phyloP scores from a whole-genome alignment of 2,329 filamentous ascomycete species.

The Sporothrix pallida region DNA sequence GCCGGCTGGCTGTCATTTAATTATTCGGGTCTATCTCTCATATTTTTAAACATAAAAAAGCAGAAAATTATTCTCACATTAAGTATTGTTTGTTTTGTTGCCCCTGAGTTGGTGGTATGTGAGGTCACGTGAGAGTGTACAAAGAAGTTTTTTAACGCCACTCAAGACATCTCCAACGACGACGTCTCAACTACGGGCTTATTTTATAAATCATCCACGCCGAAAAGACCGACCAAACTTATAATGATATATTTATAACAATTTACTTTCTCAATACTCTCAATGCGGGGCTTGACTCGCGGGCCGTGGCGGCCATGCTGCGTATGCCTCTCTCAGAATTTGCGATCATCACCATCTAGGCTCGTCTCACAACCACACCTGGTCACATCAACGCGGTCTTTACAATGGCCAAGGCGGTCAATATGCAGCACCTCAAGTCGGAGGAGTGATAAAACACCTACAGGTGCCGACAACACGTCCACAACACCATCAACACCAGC shows the following conservation, averaged over 20 bases:
- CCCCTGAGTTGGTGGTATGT: not conserved
- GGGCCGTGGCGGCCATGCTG: slow-evolving; percentile 6
- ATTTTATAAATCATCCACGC: too few relatives aligned
- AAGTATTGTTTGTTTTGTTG: slow-evolving; percentile 19
- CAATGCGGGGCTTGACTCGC: not conserved
- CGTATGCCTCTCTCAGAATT: not conserved
- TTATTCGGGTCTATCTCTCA: not conserved
- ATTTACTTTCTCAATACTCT: too few relatives aligned
- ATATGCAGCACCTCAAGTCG: not conserved
- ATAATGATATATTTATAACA: not conserved
- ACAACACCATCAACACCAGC: not conserved
- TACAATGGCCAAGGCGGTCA: not conserved
- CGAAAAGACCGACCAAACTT: too few relatives aligned
- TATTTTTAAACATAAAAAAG: not conserved
- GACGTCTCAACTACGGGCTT: not conserved
- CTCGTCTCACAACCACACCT: too few relatives aligned
- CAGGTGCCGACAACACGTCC: too few relatives aligned
- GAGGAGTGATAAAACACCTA: too few relatives aligned
- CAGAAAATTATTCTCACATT: not conserved
- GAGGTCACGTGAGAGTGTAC: not conserved
- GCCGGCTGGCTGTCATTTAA: slow-evolving; percentile 5
- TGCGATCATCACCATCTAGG: not conserved
- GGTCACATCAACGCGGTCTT: not conserved
- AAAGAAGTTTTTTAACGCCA: slow-evolving; percentile 13
- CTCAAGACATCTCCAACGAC: not conserved